A percentile compares a stretch with the other conserved stretches of the same genome.
Evolutionary conservation across 202 grass and related monocot species (phyloP).

Genomic region (Alloteropsis angusta): DNA sequence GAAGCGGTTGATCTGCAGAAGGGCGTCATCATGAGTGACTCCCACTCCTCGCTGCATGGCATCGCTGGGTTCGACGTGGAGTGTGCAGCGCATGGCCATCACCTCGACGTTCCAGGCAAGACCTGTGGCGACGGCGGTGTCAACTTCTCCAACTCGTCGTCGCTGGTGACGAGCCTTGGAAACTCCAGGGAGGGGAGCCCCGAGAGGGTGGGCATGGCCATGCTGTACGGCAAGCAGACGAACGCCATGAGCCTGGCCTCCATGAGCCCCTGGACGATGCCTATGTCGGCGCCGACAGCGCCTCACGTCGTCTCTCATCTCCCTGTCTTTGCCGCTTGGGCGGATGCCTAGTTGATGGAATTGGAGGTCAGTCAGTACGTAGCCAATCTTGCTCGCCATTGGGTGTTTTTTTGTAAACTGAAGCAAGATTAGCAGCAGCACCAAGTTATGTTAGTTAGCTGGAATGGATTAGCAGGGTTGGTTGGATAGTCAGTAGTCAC

Average conservation of each 20-base stretch:
- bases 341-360: constrained; percentile 33
- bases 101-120: constrained; percentile 21
- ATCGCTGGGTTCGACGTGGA: constrained; percentile 16
- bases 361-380: neutral
- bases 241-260: neutral
- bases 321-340: constrained; percentile 72
- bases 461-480: neutral
- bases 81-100: neutral
- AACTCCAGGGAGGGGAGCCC: constrained; percentile 66
- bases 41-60: constrained; percentile 16
- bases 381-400: neutral
- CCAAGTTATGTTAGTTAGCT: neutral
- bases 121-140: neutral
- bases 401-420: constrained; percentile 9
- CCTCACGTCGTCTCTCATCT: constrained; percentile 24
- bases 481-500: neutral
- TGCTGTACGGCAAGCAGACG: constrained; percentile 45
- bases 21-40: neutral
- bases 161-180: constrained; percentile 49
- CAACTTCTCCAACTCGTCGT: constrained; percentile 53
- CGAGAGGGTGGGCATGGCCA: constrained; percentile 29
- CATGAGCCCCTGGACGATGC: constrained; percentile 69
- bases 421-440: neutral
- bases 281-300: constrained; percentile 12
- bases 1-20: constrained; percentile 26